Evolutionary conservation across 306 rosid genomes (phyloP), one percentile per base, ranked within the genome.

Genomic region (Gastrolobium villosum): DNA sequence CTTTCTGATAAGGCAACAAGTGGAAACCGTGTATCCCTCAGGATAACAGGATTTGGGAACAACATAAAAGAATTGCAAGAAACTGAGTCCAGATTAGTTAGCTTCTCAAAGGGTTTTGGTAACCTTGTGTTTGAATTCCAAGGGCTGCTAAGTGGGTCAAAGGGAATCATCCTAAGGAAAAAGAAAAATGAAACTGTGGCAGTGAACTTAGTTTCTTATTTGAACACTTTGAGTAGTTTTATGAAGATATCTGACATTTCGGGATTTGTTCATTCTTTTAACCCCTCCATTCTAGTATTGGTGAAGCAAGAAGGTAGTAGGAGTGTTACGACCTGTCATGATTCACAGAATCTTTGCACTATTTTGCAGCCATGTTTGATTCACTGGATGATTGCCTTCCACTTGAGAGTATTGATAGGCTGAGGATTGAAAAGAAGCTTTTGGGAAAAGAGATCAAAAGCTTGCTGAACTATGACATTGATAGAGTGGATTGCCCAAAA

Each of bases 341-440:
- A 49, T 88, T 90, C 81, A 90, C 88, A 14, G 95, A 90, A 72
- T 83, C 92, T 5, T 32, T 90, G 70, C 92, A 90, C 39, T 88
- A 79, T 7, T 90, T 83, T 46, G 95, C 92, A 2, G 95, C 95
- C 54, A 86, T 90, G 89, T 90, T 88, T 52, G 95, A 85, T 78
- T 90, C 95, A 3, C 64, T 90, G 5, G 92, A 88, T 10, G 95
- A 90, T 77, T 86, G 95, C 30, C 70, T 91, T 0, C 96, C 93
- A 0, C 57, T 77, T 7, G 89, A 91, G 36, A 91, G 96, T 69
- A 8, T 64, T 0, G 91, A 87, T 72, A 88, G 96, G 74, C 28
- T 87, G 81, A 69, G 86, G 81, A 88, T 91, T 14, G 96, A 91
- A 93, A 90, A 84, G 86, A 85, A 87, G 82, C 82, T 83, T 50